Evolutionary conservation across 345 rosid species (phyloP), one percentile per base, ranked within the genome.

Genomic region (Clarkia xantiana): DNA sequence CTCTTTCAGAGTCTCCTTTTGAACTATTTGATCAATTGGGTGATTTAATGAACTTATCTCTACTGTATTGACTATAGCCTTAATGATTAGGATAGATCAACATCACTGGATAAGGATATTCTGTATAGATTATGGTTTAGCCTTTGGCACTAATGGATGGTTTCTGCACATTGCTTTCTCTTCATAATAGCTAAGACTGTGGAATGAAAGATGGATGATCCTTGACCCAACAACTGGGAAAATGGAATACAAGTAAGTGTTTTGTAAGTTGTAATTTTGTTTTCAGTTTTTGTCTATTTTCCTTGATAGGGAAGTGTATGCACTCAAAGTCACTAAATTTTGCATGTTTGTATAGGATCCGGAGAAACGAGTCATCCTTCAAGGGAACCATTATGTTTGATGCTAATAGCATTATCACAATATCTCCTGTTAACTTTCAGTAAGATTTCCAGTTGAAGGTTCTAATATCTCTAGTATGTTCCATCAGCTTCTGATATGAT

Each of bases 131-230:
- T 29, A 29, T 29, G 36, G 36, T 29, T 29, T 29, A 29, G 36
- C 36, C 6, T 47, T 38, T 25, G 20, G 58, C 18, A 23, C 3
- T 43, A 23, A 39, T 55, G 17, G 2, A 29, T 25, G n/a, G 49
- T 23, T 51, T 17, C 13, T 63, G 46, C 52, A 10, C 34, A 16
- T 36, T 19, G 22, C 40, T 19, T 47, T 47, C 22, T 47, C 54
- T 5, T 44, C 43, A 59, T 60, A 50, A 15, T 57, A 84, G 99
- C 67, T 87, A 72, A 76, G 86, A 62, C 87, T 87, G 72, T 93
- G 99, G 99, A 93, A 93, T 12, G 99, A 87, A 59, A 60, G 99
- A 29, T 93, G 99, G 99, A 86, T 84, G 29, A 87, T 80, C 54
- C 79, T 93, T 48, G 96, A 93, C 62, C 99, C 99, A 13, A 93